Evolutionary conservation across 495 filamentous ascomycete species (phyloP).

Genomic region (Daldinia childiae): DNA sequence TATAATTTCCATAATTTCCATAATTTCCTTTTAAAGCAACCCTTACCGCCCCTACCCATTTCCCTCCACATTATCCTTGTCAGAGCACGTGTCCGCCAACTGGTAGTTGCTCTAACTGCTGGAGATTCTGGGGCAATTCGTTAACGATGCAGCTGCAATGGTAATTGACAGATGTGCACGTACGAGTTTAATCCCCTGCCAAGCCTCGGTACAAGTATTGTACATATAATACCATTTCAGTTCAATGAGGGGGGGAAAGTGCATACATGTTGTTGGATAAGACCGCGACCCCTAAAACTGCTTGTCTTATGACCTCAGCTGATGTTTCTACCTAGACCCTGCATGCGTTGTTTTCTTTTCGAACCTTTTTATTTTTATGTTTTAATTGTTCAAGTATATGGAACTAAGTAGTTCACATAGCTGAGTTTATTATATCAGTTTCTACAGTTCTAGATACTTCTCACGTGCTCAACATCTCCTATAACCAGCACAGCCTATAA

Average conservation of each 20-base stretch:
- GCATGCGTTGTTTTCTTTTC: conserved; percentile 43
- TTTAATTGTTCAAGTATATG: not conserved
- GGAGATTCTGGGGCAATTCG: conserved; percentile 10
- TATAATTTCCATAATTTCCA: conserved; percentile 35
- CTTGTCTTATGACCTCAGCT: conserved; percentile 44
- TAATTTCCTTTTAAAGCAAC: conserved; percentile 39
- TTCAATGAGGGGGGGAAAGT: conserved; percentile 19
- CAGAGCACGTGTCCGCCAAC: conserved; percentile 14
- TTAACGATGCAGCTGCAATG: conserved; percentile 6
- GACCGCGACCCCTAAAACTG: conserved; percentile 32
- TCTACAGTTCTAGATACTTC: not conserved
- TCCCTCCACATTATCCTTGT: conserved; percentile 17
- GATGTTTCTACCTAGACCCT: conserved; percentile 39
- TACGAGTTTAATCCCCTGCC: conserved; percentile 16
- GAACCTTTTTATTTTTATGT: conserved; percentile 17
- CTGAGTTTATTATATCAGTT: not conserved
- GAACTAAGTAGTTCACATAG: not conserved
- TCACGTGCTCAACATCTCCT: not conserved
- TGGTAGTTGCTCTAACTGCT: conserved; percentile 11
- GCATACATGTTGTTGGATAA: conserved; percentile 17
- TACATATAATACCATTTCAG: not conserved
- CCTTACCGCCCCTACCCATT: conserved; percentile 30
- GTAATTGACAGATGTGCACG: conserved; percentile 17
- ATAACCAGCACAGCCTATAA: not conserved
- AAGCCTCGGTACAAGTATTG: not conserved